A percentile compares a stretch with the other conserved stretches of the same genome.
Conservation (phyloP, 2,329 filamentous ascomycete genomes). For the Bipolaris zeicola region DNA sequence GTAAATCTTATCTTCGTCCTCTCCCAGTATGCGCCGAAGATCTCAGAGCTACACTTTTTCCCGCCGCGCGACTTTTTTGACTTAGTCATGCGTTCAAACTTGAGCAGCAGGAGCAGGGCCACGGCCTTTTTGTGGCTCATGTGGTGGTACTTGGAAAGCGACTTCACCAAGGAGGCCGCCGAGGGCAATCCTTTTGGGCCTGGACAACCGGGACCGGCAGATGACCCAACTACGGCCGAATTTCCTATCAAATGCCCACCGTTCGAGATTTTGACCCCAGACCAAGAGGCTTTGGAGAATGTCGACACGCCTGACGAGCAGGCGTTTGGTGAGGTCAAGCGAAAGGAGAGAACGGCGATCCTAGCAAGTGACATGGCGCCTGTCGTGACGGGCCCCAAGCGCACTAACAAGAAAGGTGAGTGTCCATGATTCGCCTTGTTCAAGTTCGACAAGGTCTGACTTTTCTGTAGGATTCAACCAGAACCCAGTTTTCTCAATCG, state of each 20-base stretch:
- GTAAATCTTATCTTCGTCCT: slow-evolving; percentile 97
- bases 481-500: slow-evolving; percentile 50
- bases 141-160: slow-evolving; percentile 98
- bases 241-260: slow-evolving; percentile 66
- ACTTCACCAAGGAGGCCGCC: slow-evolving; percentile 87
- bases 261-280: slow-evolving; percentile 67
- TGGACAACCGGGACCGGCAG: slow-evolving; percentile 48
- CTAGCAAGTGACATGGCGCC: slow-evolving; percentile 76
- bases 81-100: slow-evolving; percentile 86
- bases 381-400: slow-evolving; percentile 60
- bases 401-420: slow-evolving; percentile 55
- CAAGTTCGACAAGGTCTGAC: slow-evolving; percentile 15
- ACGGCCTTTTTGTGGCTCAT: slow-evolving; percentile 94
- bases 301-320: slow-evolving; percentile 73
- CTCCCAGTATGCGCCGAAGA: slow-evolving; percentile 84
- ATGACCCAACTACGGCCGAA: slow-evolving; percentile 48
- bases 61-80: slow-evolving; percentile 90
- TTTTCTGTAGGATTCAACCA: slow-evolving; percentile 43
- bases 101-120: slow-evolving; percentile 82
- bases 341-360: slow-evolving; percentile 73
- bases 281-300: slow-evolving; percentile 72
- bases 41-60: slow-evolving; percentile 91
- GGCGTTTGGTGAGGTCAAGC: slow-evolving; percentile 73
- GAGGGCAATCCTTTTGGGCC: slow-evolving; percentile 87
- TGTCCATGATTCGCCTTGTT: not conserved